phyloP scores from a whole-genome alignment of 148 eudicot species.

The Diospyros kaki region DNA sequence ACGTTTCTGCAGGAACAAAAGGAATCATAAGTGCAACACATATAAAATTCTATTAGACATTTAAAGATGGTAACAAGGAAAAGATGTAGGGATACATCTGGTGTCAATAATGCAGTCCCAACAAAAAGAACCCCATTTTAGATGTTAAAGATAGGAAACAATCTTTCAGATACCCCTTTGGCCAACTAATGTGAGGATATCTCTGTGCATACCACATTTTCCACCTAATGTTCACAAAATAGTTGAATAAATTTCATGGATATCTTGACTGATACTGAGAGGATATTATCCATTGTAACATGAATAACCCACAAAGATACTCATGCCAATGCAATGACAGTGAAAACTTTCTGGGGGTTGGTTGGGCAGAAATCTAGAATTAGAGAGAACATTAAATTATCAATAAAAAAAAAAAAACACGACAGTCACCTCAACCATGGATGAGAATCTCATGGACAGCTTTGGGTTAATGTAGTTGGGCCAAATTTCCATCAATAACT shows the following conservation, averaged over 20 bases:
- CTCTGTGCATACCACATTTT: neutral
- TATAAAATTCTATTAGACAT: neutral
- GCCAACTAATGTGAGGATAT: neutral
- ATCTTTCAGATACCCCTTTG: neutral
- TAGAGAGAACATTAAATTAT: too few relatives aligned
- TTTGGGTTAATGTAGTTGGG: constrained; percentile 67
- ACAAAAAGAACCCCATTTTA: neutral
- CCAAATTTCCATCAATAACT: constrained; percentile 81
- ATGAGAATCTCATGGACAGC: constrained; percentile 65
- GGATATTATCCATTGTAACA: neutral
- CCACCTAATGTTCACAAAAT: neutral
- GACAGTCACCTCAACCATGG: constrained; percentile 67
- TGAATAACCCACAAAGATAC: neutral
- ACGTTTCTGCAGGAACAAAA: constrained; percentile 63
- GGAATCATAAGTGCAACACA: neutral
- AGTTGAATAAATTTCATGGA: neutral
- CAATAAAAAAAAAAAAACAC: neutral
- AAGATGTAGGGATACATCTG: neutral
- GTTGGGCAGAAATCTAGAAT: too few relatives aligned
- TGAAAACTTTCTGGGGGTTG: too few relatives aligned
- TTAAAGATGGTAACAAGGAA: neutral
- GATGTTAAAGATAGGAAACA: neutral
- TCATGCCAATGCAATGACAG: too few relatives aligned
- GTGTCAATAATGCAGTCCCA: neutral
- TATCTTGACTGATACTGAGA: neutral